Evolutionary conservation across 805 yeast species (phyloP), one percentile per base, ranked within the genome.

Genomic region (Groenewaldozyma tartarivorans): DNA sequence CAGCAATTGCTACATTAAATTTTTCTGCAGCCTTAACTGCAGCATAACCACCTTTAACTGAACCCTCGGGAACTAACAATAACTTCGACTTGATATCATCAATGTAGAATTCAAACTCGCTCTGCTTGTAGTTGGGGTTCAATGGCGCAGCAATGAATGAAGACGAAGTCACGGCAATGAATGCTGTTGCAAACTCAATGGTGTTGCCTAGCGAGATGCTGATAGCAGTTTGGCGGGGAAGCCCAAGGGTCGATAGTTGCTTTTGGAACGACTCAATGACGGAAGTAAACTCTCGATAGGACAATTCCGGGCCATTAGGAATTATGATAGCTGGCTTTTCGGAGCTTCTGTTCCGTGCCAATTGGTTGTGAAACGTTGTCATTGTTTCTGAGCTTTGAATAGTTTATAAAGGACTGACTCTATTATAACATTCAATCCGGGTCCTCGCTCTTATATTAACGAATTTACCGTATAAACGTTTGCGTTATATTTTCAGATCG

Each of bases 81-180:
- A 77, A 75, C 39, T 66, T 65, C 5, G 83, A 69, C 49, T 71
- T 62, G 48, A 80, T 60, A 52, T 80, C 87, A 33, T 67, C 71
- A 36, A 81, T 60, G 54, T 79, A 79, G 56, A 78, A 77, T 51
- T 75, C 77, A 54, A 77, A 75, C 58, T 80, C 88, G 26, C 60
- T 49, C 49, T 73, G 70, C 51, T 71, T 77, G 56, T 77, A 79
- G 40, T 68, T 68, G 13, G 84, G 72, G 51, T 80, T 81, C 54
- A 80, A 62, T 11, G 88, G 88, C 1, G 85, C 82, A 17, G 81
- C 81, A 35, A 79, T 64, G 48, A 72, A 64, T 1, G 75, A 71
- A 21, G 74, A 67, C 47, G 72, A 68, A 1, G 83, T 72, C 20
- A 71, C 63, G 1, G 77, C 79, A 18, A 80, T 56, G 53, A 77